A percentile compares a stretch with the other conserved stretches of the same genome.
phyloP scores from a whole-genome alignment of 345 rosid genomes.

The Lumnitzera racemosa region DNA sequence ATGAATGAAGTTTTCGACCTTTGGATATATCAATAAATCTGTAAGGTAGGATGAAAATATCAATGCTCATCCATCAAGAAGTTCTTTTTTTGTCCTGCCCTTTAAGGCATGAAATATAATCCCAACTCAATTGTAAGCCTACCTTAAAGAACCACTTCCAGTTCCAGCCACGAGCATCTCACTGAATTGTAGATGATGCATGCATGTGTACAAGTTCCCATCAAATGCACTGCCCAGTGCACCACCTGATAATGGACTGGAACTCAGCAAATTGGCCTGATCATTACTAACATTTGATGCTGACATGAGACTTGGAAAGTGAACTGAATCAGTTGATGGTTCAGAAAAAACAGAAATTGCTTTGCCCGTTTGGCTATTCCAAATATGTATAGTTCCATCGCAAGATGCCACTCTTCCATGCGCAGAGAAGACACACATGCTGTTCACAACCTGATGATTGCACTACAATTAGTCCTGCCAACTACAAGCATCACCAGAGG shows the following conservation, averaged over 20 bases:
- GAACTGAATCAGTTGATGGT: conserved; percentile 44
- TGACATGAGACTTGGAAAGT: conserved; percentile 33
- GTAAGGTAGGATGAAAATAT: conserved; percentile 4
- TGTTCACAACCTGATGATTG: conserved; percentile 70
- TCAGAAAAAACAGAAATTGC: conserved; percentile 61
- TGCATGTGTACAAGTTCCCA: conserved; percentile 81
- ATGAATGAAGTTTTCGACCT: conserved; percentile 75
- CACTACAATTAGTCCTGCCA: conserved; percentile 18
- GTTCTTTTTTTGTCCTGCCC: not conserved
- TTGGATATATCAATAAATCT: conserved; percentile 68
- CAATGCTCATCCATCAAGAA: conserved; percentile 9
- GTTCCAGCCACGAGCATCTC: conserved; percentile 72
- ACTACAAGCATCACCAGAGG: not conserved
- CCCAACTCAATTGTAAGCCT: conserved; percentile 10
- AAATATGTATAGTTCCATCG: conserved; percentile 91
- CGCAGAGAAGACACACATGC: conserved; percentile 58
- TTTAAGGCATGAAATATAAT: conserved; percentile 5
- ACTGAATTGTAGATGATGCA: conserved; percentile 58
- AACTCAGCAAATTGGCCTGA: conserved; percentile 40
- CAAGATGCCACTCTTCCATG: conserved; percentile 88
- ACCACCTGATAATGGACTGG: conserved; percentile 62
- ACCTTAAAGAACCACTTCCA: conserved; percentile 89
- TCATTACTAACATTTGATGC: conserved; percentile 40
- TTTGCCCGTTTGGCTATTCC: conserved; percentile 84
- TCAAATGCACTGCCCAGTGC: conserved; percentile 58